These are phyloP conservation scores for Fusarium sp. DNA, from an alignment of 2,329 filamentous ascomycete species.

Conservation along the genomic window DNA sequence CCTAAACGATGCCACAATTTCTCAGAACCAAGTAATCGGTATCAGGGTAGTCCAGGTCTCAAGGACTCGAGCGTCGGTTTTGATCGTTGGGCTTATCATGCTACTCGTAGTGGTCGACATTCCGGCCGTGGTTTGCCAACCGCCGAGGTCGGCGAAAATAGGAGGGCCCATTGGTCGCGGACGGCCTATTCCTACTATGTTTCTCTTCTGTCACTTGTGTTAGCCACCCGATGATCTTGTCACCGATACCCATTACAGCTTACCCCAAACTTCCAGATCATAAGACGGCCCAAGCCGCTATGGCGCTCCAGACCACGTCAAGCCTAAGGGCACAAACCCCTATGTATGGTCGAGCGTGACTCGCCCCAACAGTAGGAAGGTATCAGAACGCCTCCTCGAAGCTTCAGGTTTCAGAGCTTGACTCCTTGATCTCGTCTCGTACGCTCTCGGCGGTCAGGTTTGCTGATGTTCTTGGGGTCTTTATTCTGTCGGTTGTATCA, in stretches of 20 bases:
- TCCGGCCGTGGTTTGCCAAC: slow-evolving; percentile 49
- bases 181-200: slow-evolving; percentile 49
- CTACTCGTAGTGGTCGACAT: slow-evolving; percentile 51
- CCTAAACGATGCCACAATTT: slow-evolving; percentile 37
- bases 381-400: slow-evolving; percentile 53
- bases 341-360: slow-evolving; percentile 47
- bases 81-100: slow-evolving; percentile 52
- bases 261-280: slow-evolving; percentile 48
- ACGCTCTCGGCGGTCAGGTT: slow-evolving; percentile 50
- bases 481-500: slow-evolving; percentile 57
- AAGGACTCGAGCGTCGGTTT: slow-evolving; percentile 39
- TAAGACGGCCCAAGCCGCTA: slow-evolving; percentile 55
- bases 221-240: neutral
- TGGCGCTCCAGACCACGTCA: slow-evolving; percentile 54
- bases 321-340: slow-evolving; percentile 44
- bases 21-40: slow-evolving; percentile 42
- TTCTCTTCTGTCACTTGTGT: neutral
- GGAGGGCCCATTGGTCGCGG: slow-evolving; percentile 52
- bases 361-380: slow-evolving; percentile 50
- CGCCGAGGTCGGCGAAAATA: slow-evolving; percentile 49
- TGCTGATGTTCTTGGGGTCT: slow-evolving; percentile 56
- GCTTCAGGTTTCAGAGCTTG: slow-evolving; percentile 17
- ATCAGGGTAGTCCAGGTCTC: slow-evolving; percentile 47
- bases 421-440: neutral
- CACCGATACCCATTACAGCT: slow-evolving; percentile 38